These are phyloP conservation scores for Mycena galopus DNA, from an alignment of 768 basidiomycete species.

Conservation along the genomic window DNA sequence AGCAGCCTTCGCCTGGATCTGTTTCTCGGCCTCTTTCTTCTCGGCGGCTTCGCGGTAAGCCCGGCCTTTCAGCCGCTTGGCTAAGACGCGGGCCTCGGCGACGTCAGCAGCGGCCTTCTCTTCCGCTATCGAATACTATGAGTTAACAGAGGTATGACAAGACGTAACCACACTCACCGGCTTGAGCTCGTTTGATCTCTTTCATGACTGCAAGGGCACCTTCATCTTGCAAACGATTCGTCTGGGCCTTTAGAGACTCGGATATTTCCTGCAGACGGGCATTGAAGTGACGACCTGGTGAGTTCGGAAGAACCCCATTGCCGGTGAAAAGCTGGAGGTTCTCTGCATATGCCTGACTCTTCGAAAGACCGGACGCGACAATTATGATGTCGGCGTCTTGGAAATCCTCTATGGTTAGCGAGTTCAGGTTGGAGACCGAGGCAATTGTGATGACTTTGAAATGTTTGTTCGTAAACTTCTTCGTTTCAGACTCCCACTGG, in stretches of 20 bases:
- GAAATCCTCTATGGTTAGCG: slow-evolving; percentile 77
- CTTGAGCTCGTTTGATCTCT: slow-evolving; percentile 73
- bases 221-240: slow-evolving; percentile 74
- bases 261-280: slow-evolving; percentile 79
- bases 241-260: slow-evolving; percentile 70
- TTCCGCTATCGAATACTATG: slow-evolving; percentile 50
- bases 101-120: slow-evolving; percentile 64
- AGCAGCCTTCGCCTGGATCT: slow-evolving; percentile 33
- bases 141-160: slow-evolving; percentile 11
- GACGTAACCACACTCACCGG: slow-evolving; percentile 57
- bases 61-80: slow-evolving; percentile 84
- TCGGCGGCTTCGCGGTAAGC: slow-evolving; percentile 74
- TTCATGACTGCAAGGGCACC: slow-evolving; percentile 73
- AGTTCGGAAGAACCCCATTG: slow-evolving; percentile 75
- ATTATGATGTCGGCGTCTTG: slow-evolving; percentile 89
- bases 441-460: slow-evolving; percentile 78
- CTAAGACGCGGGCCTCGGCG: slow-evolving; percentile 55
- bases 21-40: slow-evolving; percentile 48
- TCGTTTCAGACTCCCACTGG: slow-evolving; percentile 91
- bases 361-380: slow-evolving; percentile 89
- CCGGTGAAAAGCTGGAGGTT: slow-evolving; percentile 81
- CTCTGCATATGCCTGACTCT: slow-evolving; percentile 79
- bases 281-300: slow-evolving; percentile 91
- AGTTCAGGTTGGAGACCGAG: slow-evolving; percentile 78
- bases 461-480: slow-evolving; percentile 79